These are phyloP conservation scores for Coix lacrymajobi DNA, from an alignment of 176 grass and related monocot genomes.

Conservation along the genomic window DNA sequence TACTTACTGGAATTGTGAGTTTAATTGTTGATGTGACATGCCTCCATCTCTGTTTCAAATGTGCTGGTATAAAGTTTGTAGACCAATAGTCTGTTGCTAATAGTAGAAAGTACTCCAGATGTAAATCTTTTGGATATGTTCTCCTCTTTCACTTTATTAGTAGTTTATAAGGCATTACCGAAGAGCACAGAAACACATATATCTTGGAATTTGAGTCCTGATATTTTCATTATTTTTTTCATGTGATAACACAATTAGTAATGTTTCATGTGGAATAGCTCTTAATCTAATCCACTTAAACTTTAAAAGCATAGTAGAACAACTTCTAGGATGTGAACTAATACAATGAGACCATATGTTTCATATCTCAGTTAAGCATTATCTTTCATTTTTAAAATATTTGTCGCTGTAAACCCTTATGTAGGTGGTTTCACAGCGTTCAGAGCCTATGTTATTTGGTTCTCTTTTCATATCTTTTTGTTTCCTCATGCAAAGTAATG, in stretches of 20 bases:
- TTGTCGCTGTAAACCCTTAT: neutral
- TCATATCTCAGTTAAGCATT: neutral
- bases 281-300: neutral
- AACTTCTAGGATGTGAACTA: neutral
- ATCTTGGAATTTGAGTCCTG: neutral
- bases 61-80: neutral
- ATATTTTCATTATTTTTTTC: neutral
- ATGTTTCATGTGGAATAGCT: neutral
- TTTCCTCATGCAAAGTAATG: slow-evolving; percentile 3
- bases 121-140: neutral
- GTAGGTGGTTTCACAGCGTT: neutral
- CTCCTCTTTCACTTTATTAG: neutral
- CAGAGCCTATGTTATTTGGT: neutral
- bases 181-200: neutral
- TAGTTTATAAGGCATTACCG: neutral
- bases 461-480: neutral
- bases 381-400: neutral
- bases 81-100: neutral
- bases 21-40: neutral
- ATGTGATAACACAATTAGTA: neutral
- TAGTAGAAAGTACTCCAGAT: neutral
- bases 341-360: neutral
- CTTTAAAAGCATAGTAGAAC: neutral
- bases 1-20: neutral
- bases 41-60: neutral